A percentile compares a stretch with the other conserved stretches of the same genome.
phyloP scores from a whole-genome alignment of 148 eudicot genomes.

The Camellia granthamiana region DNA sequence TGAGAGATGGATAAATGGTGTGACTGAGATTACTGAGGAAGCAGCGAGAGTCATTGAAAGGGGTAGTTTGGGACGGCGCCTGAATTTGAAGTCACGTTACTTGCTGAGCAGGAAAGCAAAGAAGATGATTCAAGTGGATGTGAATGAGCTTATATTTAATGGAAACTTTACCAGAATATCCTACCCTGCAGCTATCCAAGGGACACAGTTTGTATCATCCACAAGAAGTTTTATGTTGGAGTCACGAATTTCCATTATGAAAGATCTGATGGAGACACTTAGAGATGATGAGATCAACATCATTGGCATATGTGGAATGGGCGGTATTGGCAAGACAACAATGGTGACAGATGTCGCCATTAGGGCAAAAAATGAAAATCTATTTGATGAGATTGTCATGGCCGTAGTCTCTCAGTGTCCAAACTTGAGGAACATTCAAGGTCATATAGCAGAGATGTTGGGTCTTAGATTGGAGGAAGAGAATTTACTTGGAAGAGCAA shows the following conservation, averaged over 20 bases:
- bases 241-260: background rate
- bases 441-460: background rate
- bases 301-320: background rate
- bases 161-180: background rate
- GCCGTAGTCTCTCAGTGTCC: background rate
- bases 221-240: too few relatives aligned
- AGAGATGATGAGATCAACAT: background rate
- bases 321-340: too few relatives aligned
- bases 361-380: background rate
- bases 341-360: background rate
- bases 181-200: too few relatives aligned
- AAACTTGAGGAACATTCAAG: background rate
- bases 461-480: background rate
- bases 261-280: background rate
- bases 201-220: too few relatives aligned
- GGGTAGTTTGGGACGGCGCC: too few relatives aligned
- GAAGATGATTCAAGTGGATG: background rate
- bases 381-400: background rate
- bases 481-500: background rate
- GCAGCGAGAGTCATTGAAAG: background rate
- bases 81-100: too few relatives aligned
- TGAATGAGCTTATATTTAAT: background rate
- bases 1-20: background rate
- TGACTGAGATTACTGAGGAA: background rate
- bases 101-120: background rate